Conservation (phyloP, 1,284 basidiomycete species). For the Entoloma clypeatum region DNA sequence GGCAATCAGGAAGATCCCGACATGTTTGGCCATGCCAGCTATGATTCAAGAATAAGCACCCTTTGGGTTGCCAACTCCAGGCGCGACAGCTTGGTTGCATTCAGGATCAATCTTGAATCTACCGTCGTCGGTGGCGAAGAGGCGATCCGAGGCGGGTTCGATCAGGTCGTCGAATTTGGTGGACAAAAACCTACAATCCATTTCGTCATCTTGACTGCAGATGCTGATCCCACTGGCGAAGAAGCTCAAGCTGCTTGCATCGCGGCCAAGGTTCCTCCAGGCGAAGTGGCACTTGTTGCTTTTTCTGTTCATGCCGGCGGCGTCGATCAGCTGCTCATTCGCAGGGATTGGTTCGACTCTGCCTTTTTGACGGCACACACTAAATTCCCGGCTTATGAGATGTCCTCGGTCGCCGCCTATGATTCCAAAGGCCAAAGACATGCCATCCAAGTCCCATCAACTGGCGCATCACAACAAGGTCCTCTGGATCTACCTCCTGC, state of each 20-base stretch:
- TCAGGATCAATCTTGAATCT: constrained; percentile 67
- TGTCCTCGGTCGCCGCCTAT: constrained; percentile 25
- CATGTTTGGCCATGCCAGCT: constrained; percentile 82
- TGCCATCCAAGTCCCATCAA: constrained; percentile 6
- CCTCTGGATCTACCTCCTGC: constrained; percentile 26
- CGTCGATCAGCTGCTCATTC: constrained; percentile 79
- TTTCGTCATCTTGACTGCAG: constrained; percentile 78
- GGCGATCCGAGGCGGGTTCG: constrained; percentile 57
- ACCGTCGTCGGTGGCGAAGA: constrained; percentile 57
- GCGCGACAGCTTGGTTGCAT: constrained; percentile 75
- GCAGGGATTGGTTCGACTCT: constrained; percentile 74
- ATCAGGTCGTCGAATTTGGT: constrained; percentile 75
- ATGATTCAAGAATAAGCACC: constrained; percentile 76
- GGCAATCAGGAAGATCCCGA: constrained; percentile 62
- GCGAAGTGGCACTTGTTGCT: constrained; percentile 73
- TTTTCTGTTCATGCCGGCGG: constrained; percentile 80
- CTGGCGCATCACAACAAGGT: constrained; percentile 15
- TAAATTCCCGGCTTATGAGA: constrained; percentile 58
- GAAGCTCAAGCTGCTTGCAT: constrained; percentile 77
- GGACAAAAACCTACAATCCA: constrained; percentile 82
- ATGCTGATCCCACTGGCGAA: constrained; percentile 72
- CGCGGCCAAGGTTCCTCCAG: constrained; percentile 70
- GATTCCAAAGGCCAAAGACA: constrained; percentile 19
- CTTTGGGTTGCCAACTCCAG: constrained; percentile 82
- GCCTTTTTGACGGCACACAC: constrained; percentile 52